Evolutionary conservation across 441 rosid genomes (phyloP).

Genomic region (Pelargonium citronellum): DNA sequence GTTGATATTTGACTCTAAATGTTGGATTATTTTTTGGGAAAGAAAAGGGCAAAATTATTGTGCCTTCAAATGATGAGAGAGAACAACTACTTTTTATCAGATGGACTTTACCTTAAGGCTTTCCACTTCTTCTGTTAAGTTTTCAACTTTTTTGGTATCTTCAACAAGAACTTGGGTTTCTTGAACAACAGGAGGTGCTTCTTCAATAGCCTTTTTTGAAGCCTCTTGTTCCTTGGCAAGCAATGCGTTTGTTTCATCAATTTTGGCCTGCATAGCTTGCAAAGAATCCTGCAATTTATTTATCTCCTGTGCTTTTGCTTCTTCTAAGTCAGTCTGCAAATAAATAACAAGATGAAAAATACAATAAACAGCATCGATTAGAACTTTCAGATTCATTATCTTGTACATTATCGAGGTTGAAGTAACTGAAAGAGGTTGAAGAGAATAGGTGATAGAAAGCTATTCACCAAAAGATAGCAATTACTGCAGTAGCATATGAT

Average conservation of each 20-base stretch:
- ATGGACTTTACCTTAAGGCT: slow-evolving; percentile 52
- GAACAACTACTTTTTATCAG: neutral
- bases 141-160: slow-evolving; percentile 74
- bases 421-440: neutral
- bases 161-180: slow-evolving; percentile 89
- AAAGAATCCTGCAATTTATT: slow-evolving; percentile 55
- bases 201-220: slow-evolving; percentile 72
- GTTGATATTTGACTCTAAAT: slow-evolving; percentile 1
- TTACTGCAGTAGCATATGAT: too few relatives aligned
- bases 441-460: too few relatives aligned
- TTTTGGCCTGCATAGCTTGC: slow-evolving; percentile 69
- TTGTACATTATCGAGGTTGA: slow-evolving; percentile 6
- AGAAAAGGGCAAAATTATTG: neutral
- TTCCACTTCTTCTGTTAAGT: slow-evolving; percentile 71
- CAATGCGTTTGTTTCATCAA: slow-evolving; percentile 64
- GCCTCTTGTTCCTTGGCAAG: slow-evolving; percentile 67
- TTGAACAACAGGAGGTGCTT: slow-evolving; percentile 81
- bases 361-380: slow-evolving; percentile 15
- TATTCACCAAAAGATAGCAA: too few relatives aligned
- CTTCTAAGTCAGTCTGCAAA: slow-evolving; percentile 81
- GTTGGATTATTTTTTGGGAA: neutral
- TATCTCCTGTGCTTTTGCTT: slow-evolving; percentile 73
- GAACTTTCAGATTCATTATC: slow-evolving; percentile 10
- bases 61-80: neutral
- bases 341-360: slow-evolving; percentile 20